Conservation (phyloP, 768 basidiomycete genomes). For the Pleurotus ostreatus region DNA sequence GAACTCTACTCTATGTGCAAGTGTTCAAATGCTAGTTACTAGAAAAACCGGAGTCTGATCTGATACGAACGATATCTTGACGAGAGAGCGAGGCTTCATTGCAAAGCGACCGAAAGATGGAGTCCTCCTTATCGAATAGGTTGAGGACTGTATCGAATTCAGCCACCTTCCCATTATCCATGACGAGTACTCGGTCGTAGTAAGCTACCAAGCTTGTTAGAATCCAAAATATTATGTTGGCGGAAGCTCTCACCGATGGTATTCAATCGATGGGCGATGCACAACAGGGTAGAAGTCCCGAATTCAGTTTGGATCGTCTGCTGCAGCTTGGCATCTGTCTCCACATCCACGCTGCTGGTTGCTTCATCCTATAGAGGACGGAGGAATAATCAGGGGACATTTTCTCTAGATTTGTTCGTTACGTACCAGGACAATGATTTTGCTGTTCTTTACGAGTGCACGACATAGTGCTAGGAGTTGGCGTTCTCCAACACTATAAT, state of each 20-base stretch:
- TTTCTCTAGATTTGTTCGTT: too few species aligned
- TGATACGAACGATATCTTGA: slow-evolving; percentile 52
- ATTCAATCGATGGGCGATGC: slow-evolving; percentile 56
- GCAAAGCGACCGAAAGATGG: slow-evolving; percentile 69
- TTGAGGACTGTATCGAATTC: slow-evolving; percentile 74
- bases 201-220: slow-evolving; percentile 33
- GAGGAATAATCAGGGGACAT: too few species aligned
- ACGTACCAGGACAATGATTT: slow-evolving; percentile 49
- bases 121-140: slow-evolving; percentile 55
- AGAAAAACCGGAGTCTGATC: slow-evolving; percentile 5
- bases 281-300: slow-evolving; percentile 44
- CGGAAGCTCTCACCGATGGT: slow-evolving; percentile 41
- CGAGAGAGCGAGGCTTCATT: slow-evolving; percentile 57
- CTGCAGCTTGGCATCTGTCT: slow-evolving; percentile 60
- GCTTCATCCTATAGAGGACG: slow-evolving; percentile 49
- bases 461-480: slow-evolving; percentile 61
- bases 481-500: slow-evolving; percentile 66
- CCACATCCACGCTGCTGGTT: slow-evolving; percentile 57
- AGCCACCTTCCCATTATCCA: slow-evolving; percentile 64
- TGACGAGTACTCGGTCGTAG: slow-evolving; percentile 68
- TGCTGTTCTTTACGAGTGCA: slow-evolving; percentile 57
- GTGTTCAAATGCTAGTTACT: neutral
- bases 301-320: slow-evolving; percentile 63
- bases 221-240: neutral
- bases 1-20: too few species aligned